Base-by-base conservation (phyloP, 228 moss, liverwort and hornwort genomes). In the Sphagnum magellanicum region DNA sequence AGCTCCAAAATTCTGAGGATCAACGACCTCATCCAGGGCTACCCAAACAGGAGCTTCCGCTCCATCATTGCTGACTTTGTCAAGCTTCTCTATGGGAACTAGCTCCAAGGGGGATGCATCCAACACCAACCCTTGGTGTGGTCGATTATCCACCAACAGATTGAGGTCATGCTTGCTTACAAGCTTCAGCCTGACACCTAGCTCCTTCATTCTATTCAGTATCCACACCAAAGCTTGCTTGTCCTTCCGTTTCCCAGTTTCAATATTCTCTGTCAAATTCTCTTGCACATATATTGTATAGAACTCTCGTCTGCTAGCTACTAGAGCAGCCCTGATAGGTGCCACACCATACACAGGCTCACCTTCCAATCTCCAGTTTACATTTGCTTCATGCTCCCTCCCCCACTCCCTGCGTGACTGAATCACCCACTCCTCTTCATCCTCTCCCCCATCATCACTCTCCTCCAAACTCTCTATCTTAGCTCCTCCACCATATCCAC, bases 1-100 rank as follows among this genome's bases (percentile, higher is more conserved):
- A 3, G 98, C 98, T 59, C 98, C 98, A 32, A 98, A 98, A 62
- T 98, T 98, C 50, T 98, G 98, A 16, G 98, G 98, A 61, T 98
- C 98, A 6, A 91, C 84, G 11, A 98, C 87, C 67, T 98, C 98
- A 70, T 98, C 98, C 49, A 98, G 81, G 0, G 98, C 98, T 58
- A 98, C 90, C 98, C 98, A 98, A 17, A 98, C 92, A 0, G 90
- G 90, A 14, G 73, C 63, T 57, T 70, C 80, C 6, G 70, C 77
- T 49, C 81, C 81, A 51, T 76, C 72, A 58, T 62, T 53, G 5
- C 53, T 50, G 13, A 88, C 79, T 49, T 66, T 70, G 14, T 94
- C 98, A 0, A 98, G 87, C 50, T 51, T 74, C 70, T 92, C 92
- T 50, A 87, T 79, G 5, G 87, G 86, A 9, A 94, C 86, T 32